phyloP scores from a whole-genome alignment of 768 basidiomycete genomes.

The Trichaptum fuscoviolaceum region DNA sequence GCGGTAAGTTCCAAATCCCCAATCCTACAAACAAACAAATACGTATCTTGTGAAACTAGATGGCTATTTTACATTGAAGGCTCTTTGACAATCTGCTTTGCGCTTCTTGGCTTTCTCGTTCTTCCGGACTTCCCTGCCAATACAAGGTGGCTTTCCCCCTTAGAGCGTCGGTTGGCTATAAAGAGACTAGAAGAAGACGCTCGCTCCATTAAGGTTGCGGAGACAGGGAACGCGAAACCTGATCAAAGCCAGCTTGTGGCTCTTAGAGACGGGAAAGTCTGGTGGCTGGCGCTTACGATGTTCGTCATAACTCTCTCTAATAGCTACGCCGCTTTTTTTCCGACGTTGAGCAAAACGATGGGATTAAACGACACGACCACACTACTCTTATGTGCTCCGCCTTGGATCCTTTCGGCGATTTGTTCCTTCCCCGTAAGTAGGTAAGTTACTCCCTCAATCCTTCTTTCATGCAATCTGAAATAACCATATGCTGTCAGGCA shows the following conservation, averaged over 20 bases:
- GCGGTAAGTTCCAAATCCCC: slow-evolving; percentile 23
- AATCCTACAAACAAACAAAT: neutral
- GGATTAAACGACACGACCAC: slow-evolving; percentile 33
- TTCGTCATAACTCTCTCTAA: slow-evolving; percentile 25
- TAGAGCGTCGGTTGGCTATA: slow-evolving; percentile 26
- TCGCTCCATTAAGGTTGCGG: slow-evolving; percentile 18
- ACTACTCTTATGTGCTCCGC: slow-evolving; percentile 36
- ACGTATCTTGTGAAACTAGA: neutral
- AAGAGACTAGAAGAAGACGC: slow-evolving; percentile 26
- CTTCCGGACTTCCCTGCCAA: slow-evolving; percentile 34
- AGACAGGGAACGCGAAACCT: slow-evolving; percentile 13
- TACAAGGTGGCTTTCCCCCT: slow-evolving; percentile 25
- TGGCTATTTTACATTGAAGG: slow-evolving; percentile 27
- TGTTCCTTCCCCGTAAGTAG: slow-evolving; percentile 21
- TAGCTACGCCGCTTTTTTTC: slow-evolving; percentile 17
- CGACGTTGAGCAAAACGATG: slow-evolving; percentile 28
- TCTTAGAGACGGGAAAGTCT: slow-evolving; percentile 37
- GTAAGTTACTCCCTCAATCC: neutral
- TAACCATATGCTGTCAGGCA: slow-evolving; percentile 36
- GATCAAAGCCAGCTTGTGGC: slow-evolving; percentile 28
- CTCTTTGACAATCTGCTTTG: slow-evolving; percentile 28
- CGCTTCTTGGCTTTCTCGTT: slow-evolving; percentile 27
- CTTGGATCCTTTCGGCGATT: slow-evolving; percentile 29
- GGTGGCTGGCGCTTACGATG: slow-evolving; percentile 33
- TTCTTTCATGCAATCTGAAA: slow-evolving; percentile 3